These are phyloP conservation scores for Calocybe gambosa DNA, from an alignment of 1,284 basidiomycete species.

Conservation along the genomic window DNA sequence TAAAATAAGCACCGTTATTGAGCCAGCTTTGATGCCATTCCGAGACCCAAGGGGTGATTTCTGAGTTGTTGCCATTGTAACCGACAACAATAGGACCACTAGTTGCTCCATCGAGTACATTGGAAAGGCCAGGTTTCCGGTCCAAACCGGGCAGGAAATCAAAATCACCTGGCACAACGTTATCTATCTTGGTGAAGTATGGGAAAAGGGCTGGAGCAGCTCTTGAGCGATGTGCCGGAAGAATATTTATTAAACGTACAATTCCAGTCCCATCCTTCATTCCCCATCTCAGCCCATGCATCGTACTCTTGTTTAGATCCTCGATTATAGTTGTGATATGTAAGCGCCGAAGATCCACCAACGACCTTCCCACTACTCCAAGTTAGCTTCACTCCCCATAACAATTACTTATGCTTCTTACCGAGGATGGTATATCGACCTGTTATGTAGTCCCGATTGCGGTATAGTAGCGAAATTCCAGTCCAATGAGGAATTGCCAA, in stretches of 20 bases:
- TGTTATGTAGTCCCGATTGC: constrained; percentile 11
- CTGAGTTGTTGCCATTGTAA: constrained; percentile 11
- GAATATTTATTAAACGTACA: not conserved
- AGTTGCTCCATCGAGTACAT: constrained; percentile 10
- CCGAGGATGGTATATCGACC: constrained; percentile 11
- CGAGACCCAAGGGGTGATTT: constrained; percentile 10
- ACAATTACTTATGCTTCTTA: constrained; percentile 1
- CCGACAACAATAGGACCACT: constrained; percentile 10
- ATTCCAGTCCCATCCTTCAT: constrained; percentile 17
- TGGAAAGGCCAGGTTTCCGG: constrained; percentile 6
- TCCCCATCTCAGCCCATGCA: constrained; percentile 14
- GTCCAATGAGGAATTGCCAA: constrained; percentile 12
- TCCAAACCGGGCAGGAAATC: constrained; percentile 10
- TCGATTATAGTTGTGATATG: constrained; percentile 9
- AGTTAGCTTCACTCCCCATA: not conserved
- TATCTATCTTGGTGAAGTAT: constrained; percentile 17
- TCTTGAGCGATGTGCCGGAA: not conserved
- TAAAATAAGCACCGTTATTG: constrained; percentile 12
- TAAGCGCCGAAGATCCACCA: constrained; percentile 16
- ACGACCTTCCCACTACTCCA: constrained; percentile 13
- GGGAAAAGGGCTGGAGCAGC: constrained; percentile 12
- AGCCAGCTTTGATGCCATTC: constrained; percentile 11
- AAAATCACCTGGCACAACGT: constrained; percentile 7
- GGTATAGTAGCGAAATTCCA: constrained; percentile 11
- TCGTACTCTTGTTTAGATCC: constrained; percentile 13